Conservation (phyloP, 495 filamentous ascomycete species). For the Articulospora tetracladia region DNA sequence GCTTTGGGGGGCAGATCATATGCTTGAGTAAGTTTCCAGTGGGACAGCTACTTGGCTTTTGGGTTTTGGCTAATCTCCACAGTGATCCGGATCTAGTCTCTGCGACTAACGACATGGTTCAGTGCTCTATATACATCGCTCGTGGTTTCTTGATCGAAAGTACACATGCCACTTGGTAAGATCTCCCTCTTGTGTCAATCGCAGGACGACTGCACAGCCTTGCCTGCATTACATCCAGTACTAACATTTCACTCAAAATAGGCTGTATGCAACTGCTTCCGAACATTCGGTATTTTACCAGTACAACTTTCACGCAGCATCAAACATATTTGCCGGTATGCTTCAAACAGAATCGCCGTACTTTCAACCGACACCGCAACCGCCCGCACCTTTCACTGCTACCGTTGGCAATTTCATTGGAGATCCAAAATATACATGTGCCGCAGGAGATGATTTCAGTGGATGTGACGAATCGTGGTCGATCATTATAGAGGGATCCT, state of each 20-base stretch:
- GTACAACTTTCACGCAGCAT: constrained; percentile 58
- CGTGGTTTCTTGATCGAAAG: constrained; percentile 44
- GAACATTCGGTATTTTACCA: constrained; percentile 75
- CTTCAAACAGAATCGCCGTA: constrained; percentile 75
- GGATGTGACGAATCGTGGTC: constrained; percentile 24
- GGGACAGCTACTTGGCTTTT: constrained; percentile 3
- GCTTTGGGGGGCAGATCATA: constrained; percentile 55
- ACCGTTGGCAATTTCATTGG: constrained; percentile 15
- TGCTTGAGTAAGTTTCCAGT: constrained; percentile 32
- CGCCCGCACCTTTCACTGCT: constrained; percentile 50
- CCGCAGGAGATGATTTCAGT: constrained; percentile 25
- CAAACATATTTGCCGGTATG: constrained; percentile 60
- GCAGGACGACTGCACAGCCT: constrained; percentile 57
- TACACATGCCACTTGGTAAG: constrained; percentile 47
- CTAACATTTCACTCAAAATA: constrained; percentile 33
- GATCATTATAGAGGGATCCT: constrained; percentile 15
- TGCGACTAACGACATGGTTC: constrained; percentile 32
- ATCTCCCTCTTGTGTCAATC: constrained; percentile 27
- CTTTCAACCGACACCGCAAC: constrained; percentile 64
- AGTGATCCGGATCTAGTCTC: constrained; percentile 21
- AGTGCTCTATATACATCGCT: constrained; percentile 7
- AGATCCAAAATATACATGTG: constrained; percentile 18
- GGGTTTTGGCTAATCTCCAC: background rate
- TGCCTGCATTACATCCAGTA: constrained; percentile 48
- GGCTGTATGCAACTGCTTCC: constrained; percentile 62